A percentile compares a stretch with the other conserved stretches of the same genome.
Evolutionary conservation across 305 asterid species (phyloP).

Genomic region (Solanum hybrid): DNA sequence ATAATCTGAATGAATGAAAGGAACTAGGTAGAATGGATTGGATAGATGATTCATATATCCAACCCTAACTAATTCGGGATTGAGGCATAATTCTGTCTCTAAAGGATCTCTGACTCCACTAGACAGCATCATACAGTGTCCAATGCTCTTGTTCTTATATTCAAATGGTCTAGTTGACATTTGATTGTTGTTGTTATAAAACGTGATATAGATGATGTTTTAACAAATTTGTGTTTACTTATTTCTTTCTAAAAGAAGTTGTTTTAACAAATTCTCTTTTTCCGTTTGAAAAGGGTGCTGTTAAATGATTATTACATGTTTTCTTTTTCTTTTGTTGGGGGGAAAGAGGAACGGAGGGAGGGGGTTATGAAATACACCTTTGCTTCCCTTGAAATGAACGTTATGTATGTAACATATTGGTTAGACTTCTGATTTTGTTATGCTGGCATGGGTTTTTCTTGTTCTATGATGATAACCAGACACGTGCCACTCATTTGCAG

Average conservation of each 20-base stretch:
- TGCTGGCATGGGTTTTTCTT: constrained; percentile 13
- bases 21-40: background rate
- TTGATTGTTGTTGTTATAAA: background rate
- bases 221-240: background rate
- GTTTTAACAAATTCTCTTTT: background rate
- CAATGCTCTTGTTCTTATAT: background rate
- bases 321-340: background rate
- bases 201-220: background rate
- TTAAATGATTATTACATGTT: background rate
- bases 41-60: background rate
- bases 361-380: background rate
- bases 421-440: constrained; percentile 12
- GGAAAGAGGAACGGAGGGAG: background rate
- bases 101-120: background rate
- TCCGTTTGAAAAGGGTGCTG: background rate
- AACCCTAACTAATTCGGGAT: background rate
- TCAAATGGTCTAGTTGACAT: background rate
- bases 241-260: background rate
- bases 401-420: background rate
- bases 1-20: background rate
- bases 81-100: background rate
- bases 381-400: background rate
- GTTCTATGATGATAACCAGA: constrained; percentile 45
- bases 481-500: constrained; percentile 92
- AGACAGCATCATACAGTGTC: background rate